Evolutionary conservation across 192 early-diverging fungal species (phyloP).

Genomic region (Entomortierella beljakovae): DNA sequence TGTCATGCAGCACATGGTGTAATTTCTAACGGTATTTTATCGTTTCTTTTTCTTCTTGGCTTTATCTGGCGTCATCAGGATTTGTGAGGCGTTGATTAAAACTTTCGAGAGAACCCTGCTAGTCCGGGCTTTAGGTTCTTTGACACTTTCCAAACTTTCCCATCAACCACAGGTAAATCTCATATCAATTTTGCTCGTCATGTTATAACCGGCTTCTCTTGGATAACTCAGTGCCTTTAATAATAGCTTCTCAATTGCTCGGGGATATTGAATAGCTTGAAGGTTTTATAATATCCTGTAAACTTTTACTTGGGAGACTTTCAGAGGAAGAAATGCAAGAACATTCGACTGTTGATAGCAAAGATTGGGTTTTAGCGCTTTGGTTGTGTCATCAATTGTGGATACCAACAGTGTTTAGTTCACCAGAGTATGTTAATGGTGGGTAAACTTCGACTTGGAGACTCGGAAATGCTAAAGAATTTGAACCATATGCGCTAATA

Average conservation of each 20-base stretch:
- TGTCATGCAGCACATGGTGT: neutral
- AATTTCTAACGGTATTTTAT: no score
- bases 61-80: no score
- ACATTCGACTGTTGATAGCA: neutral
- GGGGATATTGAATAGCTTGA: no score
- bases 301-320: neutral
- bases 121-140: slow-evolving; percentile 3
- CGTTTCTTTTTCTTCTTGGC: no score
- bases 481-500: no score
- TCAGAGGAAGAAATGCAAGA: neutral
- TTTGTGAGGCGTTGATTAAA: neutral
- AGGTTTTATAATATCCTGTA: neutral
- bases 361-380: slow-evolving; percentile 21
- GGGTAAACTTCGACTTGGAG: no score
- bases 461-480: no score
- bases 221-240: no score
- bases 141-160: slow-evolving; percentile 1
- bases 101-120: neutral
- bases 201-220: neutral
- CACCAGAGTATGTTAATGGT: slow-evolving; percentile 7
- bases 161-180: slow-evolving; percentile 4
- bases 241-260: no score
- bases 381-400: slow-evolving; percentile 36
- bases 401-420: slow-evolving; percentile 30
- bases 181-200: neutral